Conservation (phyloP, 2,329 filamentous ascomycete genomes). For the Hymenoscyphus scutula region DNA sequence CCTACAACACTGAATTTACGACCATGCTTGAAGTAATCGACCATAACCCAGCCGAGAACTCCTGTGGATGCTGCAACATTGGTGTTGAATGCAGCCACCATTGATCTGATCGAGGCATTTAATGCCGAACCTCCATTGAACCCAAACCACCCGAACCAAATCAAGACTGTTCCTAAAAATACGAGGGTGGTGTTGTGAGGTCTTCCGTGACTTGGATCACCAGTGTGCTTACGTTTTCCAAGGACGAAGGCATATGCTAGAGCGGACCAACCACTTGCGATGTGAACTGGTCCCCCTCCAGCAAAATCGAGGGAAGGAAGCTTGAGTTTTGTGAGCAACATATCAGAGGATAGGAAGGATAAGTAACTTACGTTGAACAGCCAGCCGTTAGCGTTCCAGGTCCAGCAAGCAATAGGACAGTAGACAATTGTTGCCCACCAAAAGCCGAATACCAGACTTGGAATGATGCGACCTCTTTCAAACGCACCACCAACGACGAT, state of each 20-base stretch:
- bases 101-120: slow-evolving; percentile 50
- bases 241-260: slow-evolving; percentile 63
- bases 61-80: slow-evolving; percentile 56
- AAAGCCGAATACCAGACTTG: slow-evolving; percentile 62
- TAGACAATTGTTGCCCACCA: slow-evolving; percentile 65
- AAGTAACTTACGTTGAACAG: slow-evolving; percentile 43
- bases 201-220: slow-evolving; percentile 49
- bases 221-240: slow-evolving; percentile 52
- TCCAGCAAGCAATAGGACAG: slow-evolving; percentile 63
- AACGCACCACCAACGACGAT: slow-evolving; percentile 65
- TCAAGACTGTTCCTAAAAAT: slow-evolving; percentile 61
- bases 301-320: slow-evolving; percentile 43
- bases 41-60: slow-evolving; percentile 51
- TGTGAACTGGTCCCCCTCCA: slow-evolving; percentile 58
- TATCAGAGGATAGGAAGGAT: background rate
- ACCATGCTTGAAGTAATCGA: slow-evolving; percentile 49
- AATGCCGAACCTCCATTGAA: slow-evolving; percentile 52
- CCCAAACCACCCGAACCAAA: slow-evolving; percentile 62
- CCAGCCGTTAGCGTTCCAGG: slow-evolving; percentile 67
- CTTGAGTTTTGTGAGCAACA: slow-evolving; percentile 28
- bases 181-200: slow-evolving; percentile 63
- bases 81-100: slow-evolving; percentile 57
- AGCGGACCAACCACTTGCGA: slow-evolving; percentile 60
- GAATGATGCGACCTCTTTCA: slow-evolving; percentile 56
- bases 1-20: slow-evolving; percentile 51